Base-by-base conservation (phyloP, 1,284 basidiomycete genomes). In the Boletus subluridellus region DNA sequence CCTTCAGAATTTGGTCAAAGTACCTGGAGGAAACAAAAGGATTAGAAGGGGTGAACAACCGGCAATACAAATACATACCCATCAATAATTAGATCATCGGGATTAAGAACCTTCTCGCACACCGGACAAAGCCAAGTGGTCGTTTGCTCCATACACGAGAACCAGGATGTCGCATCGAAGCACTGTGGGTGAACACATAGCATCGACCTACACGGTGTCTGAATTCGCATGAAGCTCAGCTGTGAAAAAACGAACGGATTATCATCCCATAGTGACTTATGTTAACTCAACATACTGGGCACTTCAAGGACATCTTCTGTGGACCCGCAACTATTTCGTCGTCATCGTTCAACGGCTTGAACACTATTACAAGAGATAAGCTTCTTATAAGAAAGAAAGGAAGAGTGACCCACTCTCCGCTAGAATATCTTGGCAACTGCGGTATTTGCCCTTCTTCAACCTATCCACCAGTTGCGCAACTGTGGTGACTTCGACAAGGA, bases 111-210 rank as follows among this genome's bases (percentile, higher is more conserved):
- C 68, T 85, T 88, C 72, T 92, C 92, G 74, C 97, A 99, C 41
- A 95, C 89, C n/a, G 97, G 96, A 73, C 97, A 99, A 42, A 89
- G 74, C 91, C 94, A 99, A 35, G 94, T 95, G 0, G 97, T 97
- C 6, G 95, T 96, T 75, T 94, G 90, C 68, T 96, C 92, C 84
- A 98, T 99, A 71, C 97, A 86, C 26, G 89, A 90, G 67, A 91
- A 94, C 93, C 95, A 99, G 52, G 91, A 94, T 24, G 82, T 82
- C 0, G 95, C 95, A 73, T 99, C 97, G 72, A 99, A 99, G 74
- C 97, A 99, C 69, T 97, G 94, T 3, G 92, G 78, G 73, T 99
- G 97, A 26, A 90, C 85, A 71, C 97, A 99, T 61, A 82, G 78
- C 14, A 78, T 81, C 0, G 96, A 95, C 17, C 96, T 89, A 69